Base-by-base conservation (phyloP, 139 green algal genomes). In the Micromonas pusilla region DNA sequence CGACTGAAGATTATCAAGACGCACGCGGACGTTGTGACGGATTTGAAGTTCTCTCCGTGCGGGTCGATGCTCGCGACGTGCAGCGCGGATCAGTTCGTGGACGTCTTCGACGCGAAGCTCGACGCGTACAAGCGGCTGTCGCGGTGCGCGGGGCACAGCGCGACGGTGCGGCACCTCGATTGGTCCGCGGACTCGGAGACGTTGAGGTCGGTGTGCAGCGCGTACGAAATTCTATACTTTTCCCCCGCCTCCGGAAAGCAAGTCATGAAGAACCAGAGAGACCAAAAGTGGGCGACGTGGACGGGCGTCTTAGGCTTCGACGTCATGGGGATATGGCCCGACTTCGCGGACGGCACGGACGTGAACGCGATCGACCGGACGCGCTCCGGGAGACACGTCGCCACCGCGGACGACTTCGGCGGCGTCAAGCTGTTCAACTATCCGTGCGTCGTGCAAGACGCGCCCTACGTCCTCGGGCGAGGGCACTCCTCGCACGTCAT, bases 361-460 rank as follows among this genome's bases (percentile, higher is more conserved):
- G 85, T 93, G 73, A 93, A 93, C 73, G 76, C 87, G 2, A 31
- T 6, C 63, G 63, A 36, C 28, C 9, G 6, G 63, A 36, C 13
- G 19, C 6, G 64, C 6, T 52, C 33, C 25, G 26, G 33, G 23
- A 5, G 67, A 23, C 23, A 60, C 34, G 28, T 79, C 21, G 26
- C 73, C 5, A 28, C 9, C 62, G 39, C 39, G 5, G 64, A 76
- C 66, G 64, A 76, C 65, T 52, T 75, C 38, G 23, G 13, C 36
- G 76, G 88, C 30, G 87, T 93, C 31, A 86, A 86, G 78, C 86
- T 91, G 0, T 89, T 90, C 84, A 91, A 91, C 83, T 90, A 88
- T 81, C 89, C 89, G 2, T 87, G 80, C 52, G 87, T 91, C 21
- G 72, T 93, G 38, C 76, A 91, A 19, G 84, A 91, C 45, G 89